phyloP scores from a whole-genome alignment of 208 protist species.

The Crithidia sp. region DNA sequence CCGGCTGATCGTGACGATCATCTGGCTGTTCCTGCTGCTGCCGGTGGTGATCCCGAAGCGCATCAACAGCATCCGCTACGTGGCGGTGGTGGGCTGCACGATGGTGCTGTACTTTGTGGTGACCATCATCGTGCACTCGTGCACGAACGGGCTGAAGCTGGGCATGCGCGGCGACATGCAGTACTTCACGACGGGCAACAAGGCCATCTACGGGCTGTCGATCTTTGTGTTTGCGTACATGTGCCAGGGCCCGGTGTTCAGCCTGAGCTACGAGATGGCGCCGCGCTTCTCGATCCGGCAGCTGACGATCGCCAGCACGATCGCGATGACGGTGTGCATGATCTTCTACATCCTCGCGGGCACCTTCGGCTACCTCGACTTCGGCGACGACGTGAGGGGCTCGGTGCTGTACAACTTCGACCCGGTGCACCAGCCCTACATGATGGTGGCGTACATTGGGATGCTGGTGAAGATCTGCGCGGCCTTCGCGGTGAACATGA shows the following conservation, averaged over 20 bases:
- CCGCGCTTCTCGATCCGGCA: constrained; percentile 48
- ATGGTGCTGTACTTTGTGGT: constrained; percentile 61
- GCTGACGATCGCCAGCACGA: constrained; percentile 29
- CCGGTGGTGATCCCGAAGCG: constrained; percentile 58
- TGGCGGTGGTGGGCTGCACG: constrained; percentile 39
- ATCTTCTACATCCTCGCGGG: constrained; percentile 66
- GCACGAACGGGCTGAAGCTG: constrained; percentile 31
- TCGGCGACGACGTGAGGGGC: constrained; percentile 22
- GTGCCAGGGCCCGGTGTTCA: constrained; percentile 40
- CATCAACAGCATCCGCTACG: constrained; percentile 80
- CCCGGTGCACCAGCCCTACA: constrained; percentile 38
- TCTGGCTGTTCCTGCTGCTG: constrained; percentile 77
- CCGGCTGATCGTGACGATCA: constrained; percentile 47
- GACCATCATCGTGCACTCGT: constrained; percentile 54
- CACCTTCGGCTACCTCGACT: constrained; percentile 76
- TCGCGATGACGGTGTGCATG: constrained; percentile 40
- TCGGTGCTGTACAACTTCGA: too few relatives aligned
- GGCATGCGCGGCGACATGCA: constrained; percentile 38
- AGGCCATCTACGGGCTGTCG: constrained; percentile 41
- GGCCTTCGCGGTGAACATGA: constrained; percentile 57
- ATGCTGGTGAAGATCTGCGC: constrained; percentile 64
- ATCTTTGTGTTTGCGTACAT: constrained; percentile 72
- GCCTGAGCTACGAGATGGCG: constrained; percentile 13
- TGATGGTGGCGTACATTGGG: constrained; percentile 46
- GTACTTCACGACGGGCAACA: constrained; percentile 34